Percentiles rank a stretch among this genome's conserved stretches.
Evolutionary conservation across 352 stramenopile genomes (phyloP).

Genomic region (Phytophthora vignae): DNA sequence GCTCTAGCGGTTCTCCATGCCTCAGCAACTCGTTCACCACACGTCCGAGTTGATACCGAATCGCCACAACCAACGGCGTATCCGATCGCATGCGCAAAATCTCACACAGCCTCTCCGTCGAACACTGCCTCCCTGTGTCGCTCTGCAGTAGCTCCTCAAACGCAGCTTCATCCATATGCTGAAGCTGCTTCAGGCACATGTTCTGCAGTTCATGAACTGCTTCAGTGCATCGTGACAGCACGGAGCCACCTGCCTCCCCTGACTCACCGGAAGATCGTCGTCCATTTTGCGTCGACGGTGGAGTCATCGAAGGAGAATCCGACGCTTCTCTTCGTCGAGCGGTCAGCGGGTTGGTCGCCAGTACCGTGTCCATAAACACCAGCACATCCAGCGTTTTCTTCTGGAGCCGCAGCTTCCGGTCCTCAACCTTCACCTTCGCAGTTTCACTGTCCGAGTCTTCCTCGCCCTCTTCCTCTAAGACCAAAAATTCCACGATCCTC

Average conservation of each 20-base stretch:
- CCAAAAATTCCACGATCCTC: constrained; percentile 43
- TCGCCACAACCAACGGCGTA: constrained; percentile 71
- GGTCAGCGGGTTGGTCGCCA: constrained; percentile 54
- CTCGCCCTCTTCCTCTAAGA: constrained; percentile 28
- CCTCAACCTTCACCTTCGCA: constrained; percentile 3
- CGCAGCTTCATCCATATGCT: constrained; percentile 49
- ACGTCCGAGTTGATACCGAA: constrained; percentile 82
- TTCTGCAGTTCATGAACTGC: constrained; percentile 53
- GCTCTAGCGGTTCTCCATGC: constrained; percentile 59
- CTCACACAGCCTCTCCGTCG: constrained; percentile 70
- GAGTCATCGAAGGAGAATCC: constrained; percentile 11
- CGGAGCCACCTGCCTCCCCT: constrained; percentile 7
- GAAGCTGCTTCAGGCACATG: constrained; percentile 65
- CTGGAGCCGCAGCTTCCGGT: constrained; percentile 21
- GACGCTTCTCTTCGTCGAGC: constrained; percentile 32
- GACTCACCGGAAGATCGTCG: constrained; percentile 6
- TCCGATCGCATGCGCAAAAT: constrained; percentile 68
- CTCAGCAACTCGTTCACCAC: constrained; percentile 83
- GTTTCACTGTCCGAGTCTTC: constrained; percentile 5
- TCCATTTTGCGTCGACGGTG: constrained; percentile 32
- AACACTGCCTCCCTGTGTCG: constrained; percentile 71
- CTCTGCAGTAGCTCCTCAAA: constrained; percentile 71
- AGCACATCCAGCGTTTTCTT: constrained; percentile 54
- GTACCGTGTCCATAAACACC: constrained; percentile 66
- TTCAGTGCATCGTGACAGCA: constrained; percentile 32